Evolutionary conservation across 768 basidiomycete genomes (phyloP).

Genomic region (Termitomyces heimii): DNA sequence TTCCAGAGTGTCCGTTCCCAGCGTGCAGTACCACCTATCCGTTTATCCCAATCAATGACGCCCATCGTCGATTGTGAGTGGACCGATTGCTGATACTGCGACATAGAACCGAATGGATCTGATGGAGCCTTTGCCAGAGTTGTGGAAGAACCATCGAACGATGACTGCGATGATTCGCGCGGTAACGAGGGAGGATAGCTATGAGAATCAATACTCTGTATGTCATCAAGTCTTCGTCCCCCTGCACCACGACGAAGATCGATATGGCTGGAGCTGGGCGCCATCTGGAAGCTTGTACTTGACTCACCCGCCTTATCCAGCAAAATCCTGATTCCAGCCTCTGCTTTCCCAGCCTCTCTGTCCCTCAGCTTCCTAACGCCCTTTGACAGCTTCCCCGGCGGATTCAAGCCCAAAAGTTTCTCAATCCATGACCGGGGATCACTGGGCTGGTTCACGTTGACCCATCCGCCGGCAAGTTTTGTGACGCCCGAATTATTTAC

Average conservation of each 20-base stretch:
- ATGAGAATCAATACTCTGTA: slow-evolving; percentile 61
- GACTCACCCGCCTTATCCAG: slow-evolving; percentile 48
- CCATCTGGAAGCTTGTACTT: slow-evolving; percentile 27
- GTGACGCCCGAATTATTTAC: slow-evolving; percentile 95
- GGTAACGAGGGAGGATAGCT: slow-evolving; percentile 51
- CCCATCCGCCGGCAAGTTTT: slow-evolving; percentile 77
- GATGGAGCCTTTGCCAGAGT: slow-evolving; percentile 22
- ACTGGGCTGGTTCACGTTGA: slow-evolving; percentile 80
- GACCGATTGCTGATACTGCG: slow-evolving; percentile 51
- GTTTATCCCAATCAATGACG: slow-evolving; percentile 77
- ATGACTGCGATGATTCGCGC: slow-evolving; percentile 27
- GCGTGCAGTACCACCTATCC: slow-evolving; percentile 60
- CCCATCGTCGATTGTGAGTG: slow-evolving; percentile 54
- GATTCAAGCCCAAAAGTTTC: slow-evolving; percentile 61
- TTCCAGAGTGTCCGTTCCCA: slow-evolving; percentile 99
- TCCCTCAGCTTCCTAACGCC: slow-evolving; percentile 85
- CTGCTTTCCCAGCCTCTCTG: slow-evolving; percentile 59
- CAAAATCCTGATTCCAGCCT: slow-evolving; percentile 57
- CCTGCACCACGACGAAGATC: slow-evolving; percentile 39
- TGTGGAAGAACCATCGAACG: slow-evolving; percentile 28
- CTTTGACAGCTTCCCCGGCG: slow-evolving; percentile 72
- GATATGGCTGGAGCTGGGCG: slow-evolving; percentile 33
- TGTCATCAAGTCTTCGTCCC: slow-evolving; percentile 56
- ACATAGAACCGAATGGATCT: slow-evolving; percentile 35
- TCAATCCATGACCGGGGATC: slow-evolving; percentile 77